phyloP scores from a whole-genome alignment of 116 monocot species.

The Dioscorea cayenensis region DNA sequence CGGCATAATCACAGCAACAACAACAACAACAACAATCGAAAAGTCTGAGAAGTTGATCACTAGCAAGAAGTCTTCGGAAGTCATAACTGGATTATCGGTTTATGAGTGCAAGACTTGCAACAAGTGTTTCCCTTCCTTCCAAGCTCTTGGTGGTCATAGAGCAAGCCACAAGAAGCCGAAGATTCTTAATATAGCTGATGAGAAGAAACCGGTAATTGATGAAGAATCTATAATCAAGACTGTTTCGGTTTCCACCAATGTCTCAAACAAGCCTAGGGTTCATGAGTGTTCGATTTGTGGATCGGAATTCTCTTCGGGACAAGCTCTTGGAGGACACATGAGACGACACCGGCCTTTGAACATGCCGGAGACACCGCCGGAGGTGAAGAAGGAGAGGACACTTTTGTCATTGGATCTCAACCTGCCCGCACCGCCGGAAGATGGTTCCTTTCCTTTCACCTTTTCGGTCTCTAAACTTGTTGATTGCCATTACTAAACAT shows the following conservation, averaged over 20 bases:
- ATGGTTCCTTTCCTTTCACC: not conserved
- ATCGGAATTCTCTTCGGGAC: constrained; percentile 46
- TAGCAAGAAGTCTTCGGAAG: constrained; percentile 19
- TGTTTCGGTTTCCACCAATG: not conserved
- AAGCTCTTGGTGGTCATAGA: constrained; percentile 86
- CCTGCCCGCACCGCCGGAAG: constrained; percentile 39
- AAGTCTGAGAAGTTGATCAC: constrained; percentile 11
- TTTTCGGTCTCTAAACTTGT: constrained; percentile 24
- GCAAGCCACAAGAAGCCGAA: constrained; percentile 77
- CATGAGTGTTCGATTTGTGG: constrained; percentile 58
- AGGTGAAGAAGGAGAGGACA: constrained; percentile 20
- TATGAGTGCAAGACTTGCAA: constrained; percentile 80
- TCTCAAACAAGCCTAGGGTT: not conserved
- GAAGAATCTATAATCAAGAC: constrained; percentile 10
- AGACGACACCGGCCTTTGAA: constrained; percentile 34
- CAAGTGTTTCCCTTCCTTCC: constrained; percentile 72
- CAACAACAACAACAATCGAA: too few relatives aligned
- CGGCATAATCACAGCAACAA: not conserved
- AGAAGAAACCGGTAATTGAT: not conserved
- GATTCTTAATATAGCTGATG: not conserved
- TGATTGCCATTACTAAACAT: constrained; percentile 24
- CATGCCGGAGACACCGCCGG: not conserved
- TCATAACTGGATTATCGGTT: constrained; percentile 13
- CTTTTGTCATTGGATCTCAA: constrained; percentile 36
- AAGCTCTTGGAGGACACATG: constrained; percentile 63